Percentiles rank a stretch among this genome's conserved stretches.
phyloP scores from a whole-genome alignment of 2,329 filamentous ascomycete genomes.

The Lomentospora prolificans region DNA sequence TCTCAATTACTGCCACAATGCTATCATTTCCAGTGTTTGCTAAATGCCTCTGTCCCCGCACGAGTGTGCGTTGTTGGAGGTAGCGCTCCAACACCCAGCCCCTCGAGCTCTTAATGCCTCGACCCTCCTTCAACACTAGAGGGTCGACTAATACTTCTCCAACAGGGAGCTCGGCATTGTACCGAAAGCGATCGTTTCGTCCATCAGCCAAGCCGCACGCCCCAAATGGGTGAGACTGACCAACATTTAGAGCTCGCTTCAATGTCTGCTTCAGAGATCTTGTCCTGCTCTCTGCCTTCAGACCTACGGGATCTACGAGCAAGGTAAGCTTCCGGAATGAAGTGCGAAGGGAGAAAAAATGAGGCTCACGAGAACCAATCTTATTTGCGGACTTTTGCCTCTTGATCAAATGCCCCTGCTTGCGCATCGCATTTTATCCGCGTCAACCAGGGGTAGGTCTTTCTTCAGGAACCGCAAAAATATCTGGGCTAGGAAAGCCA shows the following conservation, averaged over 20 bases:
- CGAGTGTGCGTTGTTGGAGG: too few species aligned
- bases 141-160: neutral
- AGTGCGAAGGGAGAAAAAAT: neutral
- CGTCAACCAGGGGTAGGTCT: neutral
- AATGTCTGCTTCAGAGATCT: neutral
- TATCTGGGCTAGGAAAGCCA: neutral
- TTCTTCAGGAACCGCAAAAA: too few species aligned
- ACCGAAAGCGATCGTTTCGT: constrained; percentile 1
- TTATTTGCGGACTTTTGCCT: neutral
- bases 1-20: neutral
- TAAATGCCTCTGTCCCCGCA: neutral
- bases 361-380: neutral
- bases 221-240: neutral
- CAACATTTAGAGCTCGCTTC: too few species aligned
- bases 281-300: too few species aligned
- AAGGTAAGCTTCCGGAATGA: neutral
- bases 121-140: neutral
- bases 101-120: neutral
- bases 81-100: too few species aligned
- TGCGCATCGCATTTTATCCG: neutral
- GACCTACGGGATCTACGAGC: neutral
- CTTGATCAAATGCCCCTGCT: neutral
- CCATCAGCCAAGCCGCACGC: neutral
- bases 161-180: neutral
- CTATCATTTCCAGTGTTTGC: neutral